Conservation (phyloP, 2,329 filamentous ascomycete species). For the Aphanoascus verrucosus region DNA sequence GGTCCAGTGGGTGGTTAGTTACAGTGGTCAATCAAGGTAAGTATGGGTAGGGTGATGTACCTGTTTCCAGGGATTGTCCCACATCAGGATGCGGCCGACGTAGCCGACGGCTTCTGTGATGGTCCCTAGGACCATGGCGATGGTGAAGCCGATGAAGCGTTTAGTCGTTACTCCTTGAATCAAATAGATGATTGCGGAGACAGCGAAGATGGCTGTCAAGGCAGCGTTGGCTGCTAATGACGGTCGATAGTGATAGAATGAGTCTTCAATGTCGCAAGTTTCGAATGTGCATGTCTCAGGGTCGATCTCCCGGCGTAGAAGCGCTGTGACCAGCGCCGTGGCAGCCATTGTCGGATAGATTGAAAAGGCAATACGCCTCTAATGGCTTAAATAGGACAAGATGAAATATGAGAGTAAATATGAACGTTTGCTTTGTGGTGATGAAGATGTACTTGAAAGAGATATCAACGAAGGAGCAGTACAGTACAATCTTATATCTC, state of each 20-base stretch:
- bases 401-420: constrained; percentile 7
- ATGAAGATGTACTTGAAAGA: no score
- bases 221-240: constrained; percentile 12
- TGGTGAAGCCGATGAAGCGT: constrained; percentile 14
- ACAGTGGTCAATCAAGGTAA: no score
- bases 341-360: background rate
- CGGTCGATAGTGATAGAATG: constrained; percentile 15
- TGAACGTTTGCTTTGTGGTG: no score
- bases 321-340: background rate
- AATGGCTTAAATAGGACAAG: no score
- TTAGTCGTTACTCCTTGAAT: constrained; percentile 11
- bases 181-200: constrained; percentile 10
- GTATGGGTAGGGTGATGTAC: no score
- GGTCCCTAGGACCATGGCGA: constrained; percentile 46
- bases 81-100: constrained; percentile 46
- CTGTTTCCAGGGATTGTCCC: constrained; percentile 37
- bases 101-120: constrained; percentile 51
- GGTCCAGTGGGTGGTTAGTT: background rate
- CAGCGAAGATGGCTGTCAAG: constrained; percentile 12
- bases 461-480: no score
- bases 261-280: constrained; percentile 12
- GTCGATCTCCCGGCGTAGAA: background rate
- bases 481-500: no score
- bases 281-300: constrained; percentile 15
- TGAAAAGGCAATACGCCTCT: constrained; percentile 9